Base-by-base conservation (phyloP, 2,329 filamentous ascomycete genomes). In the Neoarthrinium moseri region DNA sequence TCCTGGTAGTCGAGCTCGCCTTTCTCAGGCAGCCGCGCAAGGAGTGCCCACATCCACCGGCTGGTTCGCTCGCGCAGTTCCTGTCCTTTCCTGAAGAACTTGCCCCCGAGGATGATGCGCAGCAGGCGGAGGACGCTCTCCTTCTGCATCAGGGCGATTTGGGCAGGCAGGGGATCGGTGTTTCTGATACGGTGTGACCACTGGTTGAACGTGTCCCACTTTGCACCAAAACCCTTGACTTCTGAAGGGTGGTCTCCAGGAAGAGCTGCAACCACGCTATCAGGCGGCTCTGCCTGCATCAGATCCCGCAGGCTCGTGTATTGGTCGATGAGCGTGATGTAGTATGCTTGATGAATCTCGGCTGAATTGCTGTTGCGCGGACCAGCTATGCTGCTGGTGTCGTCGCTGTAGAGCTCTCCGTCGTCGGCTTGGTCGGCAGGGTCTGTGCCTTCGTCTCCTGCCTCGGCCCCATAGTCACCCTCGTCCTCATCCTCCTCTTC, bases 41-140 rank as follows among this genome's bases (percentile, higher is more conserved):
- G 72, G 47, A 96, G 66, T 0, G 86, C 84, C 91, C 91, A 96
- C 4, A 89, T 72, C 92, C 92, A 97, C 13, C 83, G 77, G 49
- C 89, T 91, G 4, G 88, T 83, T 38, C 84, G 78, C 56, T 80
- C 77, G 21, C 81, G 73, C 23, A 90, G 71, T 23, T 77, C 74
- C 18, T 73, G 67, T n/a, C 78, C 79, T 40, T 76, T 77, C 36
- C 75, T 77, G 43, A 86, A 75, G 42, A 87, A 81, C 49, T 81
- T 81, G 43, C 81, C 81, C 15, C 77, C 74, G 22, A 86, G 71
- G n/a, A 88, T 68, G 43, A 91, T 72, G 21, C 80, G 76, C 30
- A 96, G 62, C 24, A 92, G 73, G 27, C 79, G 75, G 40, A 92
- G 68, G 3, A 87, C 77, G 35, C 79, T 81, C 13, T 79, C 74